Conservation (phyloP, 129 eudicot species). For the Chrysanthemum lavandulifolium region DNA sequence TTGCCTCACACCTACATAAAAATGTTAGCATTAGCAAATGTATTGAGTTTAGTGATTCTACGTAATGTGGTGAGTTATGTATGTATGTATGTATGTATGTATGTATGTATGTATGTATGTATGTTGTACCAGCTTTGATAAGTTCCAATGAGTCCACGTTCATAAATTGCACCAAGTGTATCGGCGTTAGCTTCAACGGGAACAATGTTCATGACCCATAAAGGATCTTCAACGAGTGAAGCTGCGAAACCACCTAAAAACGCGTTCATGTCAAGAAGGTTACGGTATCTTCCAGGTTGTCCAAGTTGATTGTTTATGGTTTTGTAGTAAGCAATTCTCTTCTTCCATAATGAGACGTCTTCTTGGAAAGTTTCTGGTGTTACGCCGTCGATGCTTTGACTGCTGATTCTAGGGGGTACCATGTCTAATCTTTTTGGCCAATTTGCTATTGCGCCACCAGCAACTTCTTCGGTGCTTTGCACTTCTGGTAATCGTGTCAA, state of each 20-base stretch:
- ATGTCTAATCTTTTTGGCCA: constrained; percentile 81
- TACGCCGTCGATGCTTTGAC: constrained; percentile 55
- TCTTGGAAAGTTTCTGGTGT: constrained; percentile 56
- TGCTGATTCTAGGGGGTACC: constrained; percentile 76
- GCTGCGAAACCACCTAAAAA: constrained; percentile 96
- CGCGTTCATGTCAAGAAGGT: constrained; percentile 91
- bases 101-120: background rate
- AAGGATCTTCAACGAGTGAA: constrained; percentile 63
- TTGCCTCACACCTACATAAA: constrained; percentile 88
- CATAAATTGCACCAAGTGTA: constrained; percentile 82
- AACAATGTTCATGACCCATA: constrained; percentile 95
- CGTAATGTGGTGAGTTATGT: background rate
- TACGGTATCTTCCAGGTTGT: constrained; percentile 74
- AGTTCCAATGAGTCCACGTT: constrained; percentile 89
- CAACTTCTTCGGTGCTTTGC: constrained; percentile 45
- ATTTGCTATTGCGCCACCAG: constrained; percentile 75
- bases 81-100: background rate
- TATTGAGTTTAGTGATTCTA: background rate
- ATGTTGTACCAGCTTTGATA: constrained; percentile 80
- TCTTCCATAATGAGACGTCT: constrained; percentile 57
- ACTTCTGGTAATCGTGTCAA: constrained; percentile 87
- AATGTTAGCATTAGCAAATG: background rate
- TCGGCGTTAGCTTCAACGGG: constrained; percentile 85
- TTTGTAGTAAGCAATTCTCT: constrained; percentile 73
- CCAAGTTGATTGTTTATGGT: constrained; percentile 75